These are phyloP conservation scores for Omphalotus guepiniiformis DNA, from an alignment of 768 basidiomycete genomes.

Conservation along the genomic window DNA sequence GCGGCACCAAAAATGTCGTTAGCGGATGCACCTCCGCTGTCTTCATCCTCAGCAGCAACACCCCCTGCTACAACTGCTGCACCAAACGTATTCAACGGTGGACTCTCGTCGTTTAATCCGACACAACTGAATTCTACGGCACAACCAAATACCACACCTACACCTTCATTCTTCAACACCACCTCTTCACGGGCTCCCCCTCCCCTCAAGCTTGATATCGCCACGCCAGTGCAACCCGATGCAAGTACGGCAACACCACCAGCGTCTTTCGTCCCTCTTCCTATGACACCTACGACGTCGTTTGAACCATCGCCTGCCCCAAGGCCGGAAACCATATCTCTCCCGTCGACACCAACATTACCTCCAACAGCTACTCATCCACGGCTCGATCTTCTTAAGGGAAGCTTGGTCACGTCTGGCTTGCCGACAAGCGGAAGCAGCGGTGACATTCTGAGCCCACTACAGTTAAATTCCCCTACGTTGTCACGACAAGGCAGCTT, in stretches of 20 bases:
- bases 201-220: not conserved
- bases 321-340: constrained; percentile 39
- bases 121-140: not conserved
- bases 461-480: constrained; percentile 33
- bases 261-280: not conserved
- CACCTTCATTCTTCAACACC: not conserved
- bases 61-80: no score
- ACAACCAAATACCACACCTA: no score
- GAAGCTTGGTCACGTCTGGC: constrained; percentile 19
- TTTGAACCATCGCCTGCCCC: constrained; percentile 33
- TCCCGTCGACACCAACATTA: constrained; percentile 42
- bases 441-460: constrained; percentile 40
- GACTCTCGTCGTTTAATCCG: no score
- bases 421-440: constrained; percentile 15
- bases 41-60: not conserved
- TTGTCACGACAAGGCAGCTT: constrained; percentile 17
- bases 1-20: constrained; percentile 12
- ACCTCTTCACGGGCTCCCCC: not conserved
- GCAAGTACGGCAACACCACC: not conserved
- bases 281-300: constrained; percentile 23
- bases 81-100: no score
- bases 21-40: not conserved
- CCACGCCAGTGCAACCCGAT: not conserved
- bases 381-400: constrained; percentile 29
- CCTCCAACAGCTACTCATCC: constrained; percentile 25